phyloP scores from a whole-genome alignment of 768 basidiomycete species.

The Lyophyllum decastes region DNA sequence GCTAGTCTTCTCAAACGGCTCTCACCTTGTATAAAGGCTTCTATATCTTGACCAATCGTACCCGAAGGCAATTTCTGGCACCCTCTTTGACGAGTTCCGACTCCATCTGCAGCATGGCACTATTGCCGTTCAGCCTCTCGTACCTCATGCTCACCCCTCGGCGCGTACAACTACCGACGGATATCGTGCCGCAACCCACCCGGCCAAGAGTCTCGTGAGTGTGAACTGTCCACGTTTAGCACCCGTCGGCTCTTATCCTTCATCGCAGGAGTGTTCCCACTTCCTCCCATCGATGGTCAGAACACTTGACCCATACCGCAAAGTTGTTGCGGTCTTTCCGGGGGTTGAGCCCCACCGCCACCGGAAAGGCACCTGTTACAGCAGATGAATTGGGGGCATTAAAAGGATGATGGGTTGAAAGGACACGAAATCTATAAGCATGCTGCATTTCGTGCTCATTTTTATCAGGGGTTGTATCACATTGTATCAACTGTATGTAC shows the following conservation, averaged over 20 bases:
- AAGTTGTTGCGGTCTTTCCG: constrained; percentile 25
- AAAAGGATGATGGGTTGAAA: background rate
- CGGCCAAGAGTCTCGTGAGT: constrained; percentile 19
- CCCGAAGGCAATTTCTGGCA: background rate
- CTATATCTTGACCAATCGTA: constrained; percentile 8
- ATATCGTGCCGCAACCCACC: constrained; percentile 4
- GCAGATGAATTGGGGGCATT: background rate
- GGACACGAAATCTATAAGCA: too few relatives aligned
- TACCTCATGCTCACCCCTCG: constrained; percentile 55
- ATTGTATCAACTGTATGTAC: background rate
- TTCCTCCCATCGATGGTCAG: constrained; percentile 5
- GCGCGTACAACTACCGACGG: constrained; percentile 52
- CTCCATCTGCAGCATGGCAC: constrained; percentile 14
- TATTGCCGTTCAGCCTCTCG: constrained; percentile 48
- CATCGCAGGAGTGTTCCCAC: constrained; percentile 9
- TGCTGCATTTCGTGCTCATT: too few relatives aligned
- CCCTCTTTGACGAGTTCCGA: background rate
- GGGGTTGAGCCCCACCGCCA: background rate
- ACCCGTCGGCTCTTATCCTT: background rate
- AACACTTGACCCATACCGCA: constrained; percentile 23
- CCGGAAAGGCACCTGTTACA: background rate
- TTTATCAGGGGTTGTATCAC: background rate
- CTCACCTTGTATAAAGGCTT: constrained; percentile 8
- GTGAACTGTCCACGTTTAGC: background rate
- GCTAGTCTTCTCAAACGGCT: constrained; percentile 1